A percentile compares a stretch with the other conserved stretches of the same genome.
Evolutionary conservation across 192 early-diverging fungal genomes (phyloP).

Genomic region (Mortierella alpina): DNA sequence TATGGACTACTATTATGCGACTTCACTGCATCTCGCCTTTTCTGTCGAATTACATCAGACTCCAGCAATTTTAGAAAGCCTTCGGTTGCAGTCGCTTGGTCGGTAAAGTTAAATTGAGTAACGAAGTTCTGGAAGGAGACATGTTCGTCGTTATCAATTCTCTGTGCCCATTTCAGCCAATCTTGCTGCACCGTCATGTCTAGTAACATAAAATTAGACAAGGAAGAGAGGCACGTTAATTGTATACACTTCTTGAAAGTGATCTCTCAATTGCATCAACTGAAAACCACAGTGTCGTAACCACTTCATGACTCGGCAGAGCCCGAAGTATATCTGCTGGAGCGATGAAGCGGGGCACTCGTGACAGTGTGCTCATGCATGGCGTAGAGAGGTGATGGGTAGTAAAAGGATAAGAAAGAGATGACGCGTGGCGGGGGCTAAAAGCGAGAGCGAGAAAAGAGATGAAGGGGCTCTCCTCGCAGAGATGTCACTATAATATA

Average conservation of each 20-base stretch:
- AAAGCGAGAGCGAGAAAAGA: too few relatives aligned
- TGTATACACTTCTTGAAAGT: too few relatives aligned
- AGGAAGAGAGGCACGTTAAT: conserved; percentile 26
- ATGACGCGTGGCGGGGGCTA: too few relatives aligned
- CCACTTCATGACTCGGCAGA: conserved; percentile 33
- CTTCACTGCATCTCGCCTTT: conserved; percentile 22
- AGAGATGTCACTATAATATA: too few relatives aligned
- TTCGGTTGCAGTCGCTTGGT: conserved; percentile 20
- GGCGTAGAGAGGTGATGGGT: too few relatives aligned
- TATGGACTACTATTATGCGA: too few relatives aligned
- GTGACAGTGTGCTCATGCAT: conserved; percentile 26
- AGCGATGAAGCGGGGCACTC: conserved; percentile 32
- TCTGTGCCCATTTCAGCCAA: conserved; percentile 27
- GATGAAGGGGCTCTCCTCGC: too few relatives aligned
- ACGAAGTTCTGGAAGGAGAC: conserved; percentile 29
- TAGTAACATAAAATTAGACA: conserved; percentile 22
- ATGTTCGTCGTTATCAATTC: conserved; percentile 17
- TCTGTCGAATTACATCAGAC: conserved; percentile 29
- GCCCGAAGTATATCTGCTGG: conserved; percentile 32
- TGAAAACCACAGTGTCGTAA: conserved; percentile 25
- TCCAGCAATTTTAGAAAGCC: conserved; percentile 25
- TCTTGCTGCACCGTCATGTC: conserved; percentile 26
- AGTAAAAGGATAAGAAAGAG: too few relatives aligned
- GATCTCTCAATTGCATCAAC: conserved; percentile 15
- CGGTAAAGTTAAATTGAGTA: conserved; percentile 23